A percentile compares a stretch with the other conserved stretches of the same genome.
Conservation (phyloP, 192 early-diverging fungal genomes). For the Mortierella hygrophila region DNA sequence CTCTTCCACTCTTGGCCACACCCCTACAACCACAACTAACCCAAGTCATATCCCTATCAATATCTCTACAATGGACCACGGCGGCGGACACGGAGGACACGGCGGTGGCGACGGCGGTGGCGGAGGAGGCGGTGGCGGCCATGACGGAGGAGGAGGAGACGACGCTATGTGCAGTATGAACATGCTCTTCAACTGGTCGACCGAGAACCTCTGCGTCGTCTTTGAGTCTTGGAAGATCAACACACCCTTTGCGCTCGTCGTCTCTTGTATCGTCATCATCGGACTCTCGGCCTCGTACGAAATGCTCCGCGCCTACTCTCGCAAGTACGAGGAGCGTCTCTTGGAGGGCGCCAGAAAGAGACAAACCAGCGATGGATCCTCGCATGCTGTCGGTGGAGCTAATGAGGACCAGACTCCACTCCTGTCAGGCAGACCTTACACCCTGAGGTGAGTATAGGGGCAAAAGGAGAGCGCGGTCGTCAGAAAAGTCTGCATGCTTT, state of each 20-base stretch:
- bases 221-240: slow-evolving; percentile 83
- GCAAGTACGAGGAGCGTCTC: slow-evolving; percentile 54
- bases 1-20: background rate
- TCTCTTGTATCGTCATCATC: slow-evolving; percentile 71
- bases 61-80: slow-evolving; percentile 29
- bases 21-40: background rate
- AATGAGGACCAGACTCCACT: slow-evolving; percentile 35
- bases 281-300: slow-evolving; percentile 66
- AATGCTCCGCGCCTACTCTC: slow-evolving; percentile 47
- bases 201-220: slow-evolving; percentile 80
- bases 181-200: slow-evolving; percentile 86
- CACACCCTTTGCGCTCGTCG: slow-evolving; percentile 62
- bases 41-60: background rate
- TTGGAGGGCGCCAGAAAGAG: slow-evolving; percentile 40
- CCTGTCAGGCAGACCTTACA: slow-evolving; percentile 11
- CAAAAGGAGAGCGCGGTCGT: background rate
- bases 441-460: slow-evolving; percentile 18
- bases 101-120: slow-evolving; percentile 43
- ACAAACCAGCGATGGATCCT: slow-evolving; percentile 16
- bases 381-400: slow-evolving; percentile 8
- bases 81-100: slow-evolving; percentile 61
- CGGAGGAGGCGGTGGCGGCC: slow-evolving; percentile 11
- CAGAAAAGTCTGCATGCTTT: background rate
- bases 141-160: background rate
- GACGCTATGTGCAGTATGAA: slow-evolving; percentile 52